Evolutionary conservation across 1,284 basidiomycete species (phyloP).

Genomic region (Vanrija sp.): DNA sequence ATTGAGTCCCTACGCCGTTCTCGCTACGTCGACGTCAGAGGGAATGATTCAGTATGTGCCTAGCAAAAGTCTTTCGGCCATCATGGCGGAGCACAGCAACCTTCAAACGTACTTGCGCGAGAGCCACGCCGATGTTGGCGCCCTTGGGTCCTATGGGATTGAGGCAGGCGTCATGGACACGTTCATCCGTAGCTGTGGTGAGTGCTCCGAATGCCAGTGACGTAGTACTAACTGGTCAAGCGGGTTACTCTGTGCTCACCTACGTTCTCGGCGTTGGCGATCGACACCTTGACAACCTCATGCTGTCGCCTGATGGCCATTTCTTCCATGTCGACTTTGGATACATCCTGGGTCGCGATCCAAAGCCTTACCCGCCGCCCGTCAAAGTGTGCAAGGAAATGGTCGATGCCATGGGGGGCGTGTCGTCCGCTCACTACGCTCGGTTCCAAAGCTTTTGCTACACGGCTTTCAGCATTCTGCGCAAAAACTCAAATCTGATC

Average conservation of each 20-base stretch:
- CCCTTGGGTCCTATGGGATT: constrained; percentile 86
- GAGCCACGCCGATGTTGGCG: constrained; percentile 84
- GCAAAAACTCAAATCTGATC: constrained; percentile 97
- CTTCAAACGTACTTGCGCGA: constrained; percentile 82
- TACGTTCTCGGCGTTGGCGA: constrained; percentile 97
- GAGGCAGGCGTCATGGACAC: constrained; percentile 91
- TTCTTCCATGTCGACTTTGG: constrained; percentile 98
- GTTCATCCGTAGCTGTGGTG: constrained; percentile 94
- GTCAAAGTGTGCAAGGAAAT: constrained; percentile 99
- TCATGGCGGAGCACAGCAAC: constrained; percentile 88
- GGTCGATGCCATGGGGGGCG: constrained; percentile 98
- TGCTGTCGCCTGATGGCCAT: constrained; percentile 86
- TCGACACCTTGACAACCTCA: constrained; percentile 91
- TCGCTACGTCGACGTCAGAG: constrained; percentile 86
- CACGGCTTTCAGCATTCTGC: constrained; percentile 89
- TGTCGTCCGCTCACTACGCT: constrained; percentile 83
- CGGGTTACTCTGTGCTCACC: constrained; percentile 97
- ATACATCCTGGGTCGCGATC: constrained; percentile 95
- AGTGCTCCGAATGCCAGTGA: constrained; percentile 40
- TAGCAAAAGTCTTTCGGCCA: constrained; percentile 89
- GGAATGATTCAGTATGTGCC: constrained; percentile 97
- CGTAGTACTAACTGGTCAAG: constrained; percentile 51
- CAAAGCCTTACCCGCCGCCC: constrained; percentile 95
- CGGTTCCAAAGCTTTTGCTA: constrained; percentile 95
- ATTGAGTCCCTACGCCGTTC: constrained; percentile 85